phyloP scores from a whole-genome alignment of 2,329 filamentous ascomycete species.

The Ascochyta lentis region DNA sequence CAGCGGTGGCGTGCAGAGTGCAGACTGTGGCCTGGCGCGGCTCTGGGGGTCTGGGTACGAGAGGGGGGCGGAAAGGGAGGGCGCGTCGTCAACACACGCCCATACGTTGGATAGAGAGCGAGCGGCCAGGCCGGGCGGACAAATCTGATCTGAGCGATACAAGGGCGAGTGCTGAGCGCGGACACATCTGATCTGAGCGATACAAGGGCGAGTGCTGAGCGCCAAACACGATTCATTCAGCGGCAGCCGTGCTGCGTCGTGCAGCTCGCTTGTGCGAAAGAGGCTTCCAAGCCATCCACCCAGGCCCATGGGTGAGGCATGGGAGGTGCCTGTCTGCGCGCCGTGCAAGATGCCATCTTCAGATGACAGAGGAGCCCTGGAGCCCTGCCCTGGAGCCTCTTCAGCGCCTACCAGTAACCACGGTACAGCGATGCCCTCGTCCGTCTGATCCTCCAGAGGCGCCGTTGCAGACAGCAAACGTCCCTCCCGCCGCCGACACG shows the following conservation, averaged over 20 bases:
- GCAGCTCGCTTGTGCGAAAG: slow-evolving; percentile 35
- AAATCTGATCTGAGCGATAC: too few relatives aligned
- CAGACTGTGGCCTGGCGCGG: slow-evolving; percentile 8
- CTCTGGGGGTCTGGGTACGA: slow-evolving; percentile 1
- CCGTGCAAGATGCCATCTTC: slow-evolving; percentile 27
- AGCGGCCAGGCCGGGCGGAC: slow-evolving; percentile 8
- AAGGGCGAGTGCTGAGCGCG: too few relatives aligned
- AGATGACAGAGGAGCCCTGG: slow-evolving; percentile 18
- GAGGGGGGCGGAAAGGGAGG: slow-evolving; percentile 5
- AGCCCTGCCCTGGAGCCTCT: background rate
- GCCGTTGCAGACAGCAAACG: slow-evolving; percentile 33
- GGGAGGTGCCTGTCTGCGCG: slow-evolving; percentile 21
- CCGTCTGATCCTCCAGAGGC: slow-evolving; percentile 13
- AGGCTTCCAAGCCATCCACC: slow-evolving; percentile 35
- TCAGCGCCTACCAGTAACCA: slow-evolving; percentile 6
- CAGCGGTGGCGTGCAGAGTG: slow-evolving; percentile 7
- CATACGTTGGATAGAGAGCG: slow-evolving; percentile 12
- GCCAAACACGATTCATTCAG: slow-evolving; percentile 30
- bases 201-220: slow-evolving; percentile 29
- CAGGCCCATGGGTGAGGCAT: slow-evolving; percentile 27
- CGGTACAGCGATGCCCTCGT: slow-evolving; percentile 17
- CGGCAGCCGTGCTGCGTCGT: slow-evolving; percentile 15
- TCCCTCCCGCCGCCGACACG: slow-evolving; percentile 21
- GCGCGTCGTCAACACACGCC: slow-evolving; percentile 7
- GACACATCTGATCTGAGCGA: slow-evolving; percentile 23